Conservation (phyloP, 2,329 filamentous ascomycete species). For the Hortaea werneckii region DNA sequence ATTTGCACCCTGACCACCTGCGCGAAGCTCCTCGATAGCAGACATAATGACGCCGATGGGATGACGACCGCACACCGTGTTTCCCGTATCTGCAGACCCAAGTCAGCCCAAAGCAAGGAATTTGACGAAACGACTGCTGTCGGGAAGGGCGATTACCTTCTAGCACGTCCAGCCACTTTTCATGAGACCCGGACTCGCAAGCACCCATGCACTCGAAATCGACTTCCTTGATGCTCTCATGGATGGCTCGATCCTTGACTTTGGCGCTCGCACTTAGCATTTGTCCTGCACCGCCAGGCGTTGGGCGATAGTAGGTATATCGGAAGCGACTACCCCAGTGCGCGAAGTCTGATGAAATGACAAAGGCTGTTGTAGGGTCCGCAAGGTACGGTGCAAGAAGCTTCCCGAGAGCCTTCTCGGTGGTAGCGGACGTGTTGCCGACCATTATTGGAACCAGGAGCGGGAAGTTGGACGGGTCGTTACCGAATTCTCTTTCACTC, state of each 20-base stretch:
- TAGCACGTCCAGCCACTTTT: slow-evolving; percentile 59
- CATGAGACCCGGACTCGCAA: slow-evolving; percentile 65
- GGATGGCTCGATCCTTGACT: slow-evolving; percentile 48
- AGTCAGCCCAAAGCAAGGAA: no score
- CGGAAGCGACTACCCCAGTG: slow-evolving; percentile 84
- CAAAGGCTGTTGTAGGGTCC: slow-evolving; percentile 67
- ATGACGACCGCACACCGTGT: slow-evolving; percentile 90
- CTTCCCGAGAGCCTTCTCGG: slow-evolving; percentile 59
- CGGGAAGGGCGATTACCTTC: slow-evolving; percentile 15
- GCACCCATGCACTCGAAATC: slow-evolving; percentile 78
- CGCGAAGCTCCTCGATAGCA: slow-evolving; percentile 56
- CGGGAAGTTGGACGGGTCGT: slow-evolving; percentile 49
- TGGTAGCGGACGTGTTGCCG: slow-evolving; percentile 56
- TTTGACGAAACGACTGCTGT: no score
- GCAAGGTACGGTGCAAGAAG: slow-evolving; percentile 69
- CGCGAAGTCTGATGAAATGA: slow-evolving; percentile 92
- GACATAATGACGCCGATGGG: slow-evolving; percentile 92
- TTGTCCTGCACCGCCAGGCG: slow-evolving; percentile 30
- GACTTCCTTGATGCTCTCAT: slow-evolving; percentile 72
- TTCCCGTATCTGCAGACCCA: slow-evolving; percentile 51
- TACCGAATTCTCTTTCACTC: slow-evolving; percentile 21
- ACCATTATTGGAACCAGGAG: slow-evolving; percentile 77
- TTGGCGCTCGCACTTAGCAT: slow-evolving; percentile 33
- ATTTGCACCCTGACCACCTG: slow-evolving; percentile 18
- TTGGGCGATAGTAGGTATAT: slow-evolving; percentile 67